A percentile compares a stretch with the other conserved stretches of the same genome.
Conservation (phyloP, 2,329 filamentous ascomycete genomes). For the Lecanosticta acicola region DNA sequence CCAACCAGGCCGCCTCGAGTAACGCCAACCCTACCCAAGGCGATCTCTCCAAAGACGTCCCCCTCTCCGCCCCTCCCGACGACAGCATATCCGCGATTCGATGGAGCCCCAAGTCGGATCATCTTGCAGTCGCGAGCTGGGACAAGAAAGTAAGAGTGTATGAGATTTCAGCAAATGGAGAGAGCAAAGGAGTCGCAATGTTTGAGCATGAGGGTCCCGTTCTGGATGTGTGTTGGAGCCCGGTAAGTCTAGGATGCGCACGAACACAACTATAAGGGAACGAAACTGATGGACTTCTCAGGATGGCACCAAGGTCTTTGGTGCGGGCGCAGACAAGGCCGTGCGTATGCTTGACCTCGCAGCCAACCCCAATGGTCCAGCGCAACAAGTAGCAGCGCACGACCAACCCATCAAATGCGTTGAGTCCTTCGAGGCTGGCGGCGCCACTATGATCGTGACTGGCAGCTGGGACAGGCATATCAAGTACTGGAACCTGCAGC, state of each 20-base stretch:
- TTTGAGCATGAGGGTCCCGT: constrained; percentile 85
- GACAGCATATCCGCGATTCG: constrained; percentile 84
- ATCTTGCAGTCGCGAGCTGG: constrained; percentile 88
- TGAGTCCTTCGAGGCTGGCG: constrained; percentile 56
- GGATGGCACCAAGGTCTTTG: constrained; percentile 87
- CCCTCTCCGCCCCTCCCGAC: constrained; percentile 69
- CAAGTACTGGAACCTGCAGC: constrained; percentile 81
- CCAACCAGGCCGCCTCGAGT: constrained; percentile 47
- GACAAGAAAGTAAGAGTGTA: constrained; percentile 98
- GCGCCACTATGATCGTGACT: constrained; percentile 77
- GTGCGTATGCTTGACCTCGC: constrained; percentile 81
- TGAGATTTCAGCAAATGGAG: constrained; percentile 67
- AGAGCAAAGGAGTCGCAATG: constrained; percentile 76
- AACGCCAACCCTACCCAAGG: constrained; percentile 68
- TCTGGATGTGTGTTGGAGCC: constrained; percentile 79
- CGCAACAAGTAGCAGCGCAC: constrained; percentile 70
- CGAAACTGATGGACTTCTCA: constrained; percentile 36
- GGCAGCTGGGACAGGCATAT: constrained; percentile 88
- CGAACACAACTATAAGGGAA: too few species aligned
- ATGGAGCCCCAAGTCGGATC: constrained; percentile 72
- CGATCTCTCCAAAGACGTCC: constrained; percentile 84
- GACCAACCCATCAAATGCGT: constrained; percentile 75
- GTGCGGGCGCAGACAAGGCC: constrained; percentile 84
- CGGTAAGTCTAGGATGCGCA: constrained; percentile 52
- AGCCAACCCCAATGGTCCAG: constrained; percentile 39